Base-by-base conservation (phyloP, 805 yeast genomes). In the Barnettozyma populi region DNA sequence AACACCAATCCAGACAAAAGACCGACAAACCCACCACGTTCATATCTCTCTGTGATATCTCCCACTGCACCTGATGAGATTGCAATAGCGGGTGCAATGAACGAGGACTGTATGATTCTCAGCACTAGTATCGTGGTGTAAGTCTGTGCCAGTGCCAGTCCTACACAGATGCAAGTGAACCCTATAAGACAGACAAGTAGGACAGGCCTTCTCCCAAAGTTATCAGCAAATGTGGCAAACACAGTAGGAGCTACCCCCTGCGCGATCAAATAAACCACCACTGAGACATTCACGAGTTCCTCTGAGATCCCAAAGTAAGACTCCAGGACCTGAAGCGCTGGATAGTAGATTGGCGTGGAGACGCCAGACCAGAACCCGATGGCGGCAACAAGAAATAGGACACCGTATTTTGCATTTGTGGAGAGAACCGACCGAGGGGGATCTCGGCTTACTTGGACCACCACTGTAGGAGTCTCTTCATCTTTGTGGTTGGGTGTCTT, bases 201-300 rank as follows among this genome's bases (percentile, higher is more conserved):
- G 0, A 83, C 71, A 0, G 94, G 90, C 43, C 96, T 67, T 57
- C 95, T 74, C 0, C 96, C 96, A 58, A 64, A 66, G 3, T 69
- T 60, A 60, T 89, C 97, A 0, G 92, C 85, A 20, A 86, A 56
- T 4, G 80, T 72, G 0, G 88, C 84, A 61, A 82, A 73, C 14
- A 87, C 61, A 1, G 85, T 74, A 0, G 97, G 97, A 0, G 86
- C 66, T 0, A 86, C 48, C 2, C 95, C 96, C 65, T 89, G 97
- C 46, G 84, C 74, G 10, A 86, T 62, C 44, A 86, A 74, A 57
- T 88, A 89, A 0, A 86, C 82, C 1, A 89, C 90, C 32, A 90
- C 84, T 1, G 95, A 79, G 14, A 85, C 57, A 59, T 88, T 86
- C 46, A 82, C 79, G 46, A 71, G 66, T 45, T 79, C 83, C 41